These are phyloP conservation scores for Podila minutissima DNA, from an alignment of 192 early-diverging fungal genomes.

Conservation along the genomic window DNA sequence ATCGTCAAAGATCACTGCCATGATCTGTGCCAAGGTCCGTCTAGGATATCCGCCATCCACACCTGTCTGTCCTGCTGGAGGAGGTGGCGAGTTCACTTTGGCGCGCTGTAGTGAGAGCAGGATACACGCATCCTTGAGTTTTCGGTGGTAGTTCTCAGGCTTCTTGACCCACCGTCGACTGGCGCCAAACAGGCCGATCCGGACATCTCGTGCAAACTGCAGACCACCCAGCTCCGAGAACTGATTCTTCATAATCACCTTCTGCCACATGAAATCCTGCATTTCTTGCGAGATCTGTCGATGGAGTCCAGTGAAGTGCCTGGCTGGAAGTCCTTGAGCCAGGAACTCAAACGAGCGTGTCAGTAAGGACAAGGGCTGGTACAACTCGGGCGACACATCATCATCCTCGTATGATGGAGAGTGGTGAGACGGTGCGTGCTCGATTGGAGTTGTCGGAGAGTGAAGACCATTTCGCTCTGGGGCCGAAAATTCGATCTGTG, in stretches of 20 bases:
- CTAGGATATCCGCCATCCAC: conserved; percentile 6
- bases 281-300: conserved; percentile 54
- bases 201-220: conserved; percentile 59
- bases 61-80: not conserved
- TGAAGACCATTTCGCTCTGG: conserved; percentile 7
- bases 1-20: conserved; percentile 52
- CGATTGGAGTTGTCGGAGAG: not conserved
- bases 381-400: conserved; percentile 63
- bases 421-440: not conserved
- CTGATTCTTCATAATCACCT: conserved; percentile 60
- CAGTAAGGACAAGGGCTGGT: conserved; percentile 56
- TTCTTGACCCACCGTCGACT: conserved; percentile 57
- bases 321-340: conserved; percentile 34
- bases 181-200: conserved; percentile 56
- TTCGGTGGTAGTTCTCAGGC: conserved; percentile 61
- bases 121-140: conserved; percentile 46
- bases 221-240: conserved; percentile 59
- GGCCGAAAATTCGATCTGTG: conserved; percentile 42
- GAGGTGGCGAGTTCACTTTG: conserved; percentile 16
- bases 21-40: conserved; percentile 49
- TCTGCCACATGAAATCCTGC: conserved; percentile 64
- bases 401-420: conserved; percentile 5
- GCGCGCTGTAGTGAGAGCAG: conserved; percentile 50
- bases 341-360: conserved; percentile 53
- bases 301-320: conserved; percentile 51